Percentiles rank a stretch among this genome's conserved stretches.
Conservation (phyloP, 2,329 filamentous ascomycete species). For the Simplicillium aogashimaense region DNA sequence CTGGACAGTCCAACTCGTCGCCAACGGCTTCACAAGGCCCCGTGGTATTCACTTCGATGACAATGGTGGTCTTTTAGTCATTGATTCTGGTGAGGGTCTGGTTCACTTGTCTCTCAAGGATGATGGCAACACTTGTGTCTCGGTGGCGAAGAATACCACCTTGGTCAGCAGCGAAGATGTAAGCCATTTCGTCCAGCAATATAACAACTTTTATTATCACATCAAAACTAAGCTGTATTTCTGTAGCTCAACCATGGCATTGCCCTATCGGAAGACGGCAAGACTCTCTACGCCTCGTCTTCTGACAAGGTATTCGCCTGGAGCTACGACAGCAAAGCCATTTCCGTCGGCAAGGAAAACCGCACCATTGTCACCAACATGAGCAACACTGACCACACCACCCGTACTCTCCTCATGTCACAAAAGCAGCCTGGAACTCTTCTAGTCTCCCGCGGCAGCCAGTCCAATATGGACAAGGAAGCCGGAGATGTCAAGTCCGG, state of each 20-base stretch:
- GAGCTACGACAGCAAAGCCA: constrained; percentile 48
- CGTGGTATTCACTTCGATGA: constrained; percentile 35
- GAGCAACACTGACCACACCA: constrained; percentile 50
- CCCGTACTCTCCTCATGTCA: constrained; percentile 57
- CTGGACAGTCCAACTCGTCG: constrained; percentile 34
- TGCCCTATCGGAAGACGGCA: constrained; percentile 40
- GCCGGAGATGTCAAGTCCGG: constrained; percentile 43
- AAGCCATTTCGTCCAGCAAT: constrained; percentile 9
- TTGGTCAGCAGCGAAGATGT: constrained; percentile 25
- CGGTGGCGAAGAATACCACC: constrained; percentile 22
- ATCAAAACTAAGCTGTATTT: constrained; percentile 2
- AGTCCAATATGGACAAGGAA: constrained; percentile 48
- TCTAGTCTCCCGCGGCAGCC: constrained; percentile 56
- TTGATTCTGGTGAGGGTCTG: constrained; percentile 32
- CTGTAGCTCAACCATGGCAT: constrained; percentile 45
- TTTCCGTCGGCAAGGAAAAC: constrained; percentile 30
- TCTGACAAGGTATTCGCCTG: constrained; percentile 51
- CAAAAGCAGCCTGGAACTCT: constrained; percentile 42
- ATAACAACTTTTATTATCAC: not conserved
- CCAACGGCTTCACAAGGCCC: constrained; percentile 28
- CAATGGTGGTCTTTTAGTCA: constrained; percentile 33
- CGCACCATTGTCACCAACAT: constrained; percentile 52
- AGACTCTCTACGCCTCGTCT: constrained; percentile 47
- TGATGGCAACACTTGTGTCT: constrained; percentile 29
- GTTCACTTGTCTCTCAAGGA: constrained; percentile 29